Evolutionary conservation across 306 rosid species (phyloP), one percentile per base, ranked within the genome.

Genomic region (Abrus pulchellus): DNA sequence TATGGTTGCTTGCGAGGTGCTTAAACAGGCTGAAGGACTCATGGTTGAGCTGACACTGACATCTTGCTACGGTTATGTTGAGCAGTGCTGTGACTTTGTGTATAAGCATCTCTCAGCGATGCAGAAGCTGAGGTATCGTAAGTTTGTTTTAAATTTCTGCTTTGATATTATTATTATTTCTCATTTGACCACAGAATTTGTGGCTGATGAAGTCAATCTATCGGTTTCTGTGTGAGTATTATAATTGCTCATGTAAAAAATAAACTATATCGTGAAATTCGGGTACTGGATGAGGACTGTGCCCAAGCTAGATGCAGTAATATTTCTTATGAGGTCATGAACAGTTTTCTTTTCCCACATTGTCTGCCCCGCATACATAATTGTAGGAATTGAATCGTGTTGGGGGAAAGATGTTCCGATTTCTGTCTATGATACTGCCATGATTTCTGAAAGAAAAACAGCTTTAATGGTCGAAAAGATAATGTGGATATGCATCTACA

Each of bases 21-120:
- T 75, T 43, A 82, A 89, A 62, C 91, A 96, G 99, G 97, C 97
- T 65, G 98, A 92, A 65, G 98, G 98, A 78, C 98, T 96, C 57
- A 65, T 92, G 48, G 90, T 75, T 34, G 99, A 96, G 85, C 69
- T 90, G 86, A 84, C 82, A 3, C 54, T 89, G 30, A 93, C 90
- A 1, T 88, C 91, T 74, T 96, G 94, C 87, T 96, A 96, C 76
- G 98, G 93, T 82, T 96, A 87, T 13, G 90, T 96, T 32, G 94
- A 92, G 86, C 83, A 83, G 14, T 90, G 90, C 43, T 93, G 99
- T 80, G 98, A 93, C 60, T 47, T 94, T 63, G 89, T 93, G 54
- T 29, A 87, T 89, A 92, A 90, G 72, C 92, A 88, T 81, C 91
- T 96, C 49, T 80, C 97, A 11, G 82, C 69, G n/a, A 79, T 96